Conservation (phyloP, 495 filamentous ascomycete species). For the Astrocystis sublimbata region DNA sequence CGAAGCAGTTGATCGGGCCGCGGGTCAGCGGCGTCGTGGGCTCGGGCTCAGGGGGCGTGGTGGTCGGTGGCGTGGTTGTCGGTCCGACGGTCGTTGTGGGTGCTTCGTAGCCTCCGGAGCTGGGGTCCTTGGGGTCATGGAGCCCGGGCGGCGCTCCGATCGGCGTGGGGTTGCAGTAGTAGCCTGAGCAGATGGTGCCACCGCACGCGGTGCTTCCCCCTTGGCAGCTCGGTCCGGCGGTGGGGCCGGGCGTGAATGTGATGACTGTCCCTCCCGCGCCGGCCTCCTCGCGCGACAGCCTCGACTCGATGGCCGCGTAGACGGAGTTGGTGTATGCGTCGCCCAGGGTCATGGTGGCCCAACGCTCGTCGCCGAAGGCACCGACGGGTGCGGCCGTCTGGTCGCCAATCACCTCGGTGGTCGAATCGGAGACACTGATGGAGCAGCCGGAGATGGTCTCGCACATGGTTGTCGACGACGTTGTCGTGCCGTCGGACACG, state of each 20-base stretch:
- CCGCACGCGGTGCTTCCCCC: slow-evolving; percentile 11
- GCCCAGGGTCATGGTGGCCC: not conserved
- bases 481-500: not conserved
- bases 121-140: slow-evolving; percentile 3
- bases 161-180: slow-evolving; percentile 15
- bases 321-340: not conserved
- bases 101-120: not conserved
- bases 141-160: slow-evolving; percentile 3
- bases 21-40: not conserved
- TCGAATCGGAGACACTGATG: not conserved
- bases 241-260: slow-evolving; percentile 5
- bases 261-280: not conserved
- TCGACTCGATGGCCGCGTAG: not conserved
- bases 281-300: not conserved
- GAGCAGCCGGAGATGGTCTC: slow-evolving; percentile 6
- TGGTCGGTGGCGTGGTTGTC: not conserved
- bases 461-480: not conserved
- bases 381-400: slow-evolving; percentile 8
- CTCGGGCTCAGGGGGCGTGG: not conserved
- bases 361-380: not conserved
- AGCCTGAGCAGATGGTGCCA: slow-evolving; percentile 21
- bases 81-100: not conserved
- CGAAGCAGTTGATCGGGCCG: slow-evolving; percentile 2
- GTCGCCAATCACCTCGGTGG: not conserved
- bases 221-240: slow-evolving; percentile 2